Evolutionary conservation across 768 basidiomycete genomes (phyloP).

Genomic region (Trametes villosa): DNA sequence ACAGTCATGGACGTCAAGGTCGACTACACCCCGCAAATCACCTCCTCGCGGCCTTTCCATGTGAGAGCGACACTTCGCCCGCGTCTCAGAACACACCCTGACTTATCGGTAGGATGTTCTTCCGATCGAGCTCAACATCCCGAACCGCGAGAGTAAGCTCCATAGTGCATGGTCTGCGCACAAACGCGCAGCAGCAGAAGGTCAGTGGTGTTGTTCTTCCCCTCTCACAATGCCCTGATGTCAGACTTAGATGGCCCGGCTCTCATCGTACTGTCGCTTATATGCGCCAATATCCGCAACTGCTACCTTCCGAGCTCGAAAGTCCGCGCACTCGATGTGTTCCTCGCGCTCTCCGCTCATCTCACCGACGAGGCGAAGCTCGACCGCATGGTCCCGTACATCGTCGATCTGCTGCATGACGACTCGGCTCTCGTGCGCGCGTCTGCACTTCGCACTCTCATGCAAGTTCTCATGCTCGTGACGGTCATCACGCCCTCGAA

Average conservation of each 20-base stretch:
- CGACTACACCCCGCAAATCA: slow-evolving; percentile 52
- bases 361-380: slow-evolving; percentile 95
- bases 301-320: slow-evolving; percentile 86
- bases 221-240: background rate
- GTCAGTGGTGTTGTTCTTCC: slow-evolving; percentile 36
- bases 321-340: slow-evolving; percentile 81
- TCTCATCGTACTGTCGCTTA: slow-evolving; percentile 82
- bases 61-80: slow-evolving; percentile 38
- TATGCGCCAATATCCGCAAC: slow-evolving; percentile 89
- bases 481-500: slow-evolving; percentile 69
- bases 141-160: slow-evolving; percentile 67
- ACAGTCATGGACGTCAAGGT: slow-evolving; percentile 58
- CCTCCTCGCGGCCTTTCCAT: slow-evolving; percentile 60
- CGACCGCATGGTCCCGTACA: slow-evolving; percentile 90
- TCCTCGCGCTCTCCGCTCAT: slow-evolving; percentile 78
- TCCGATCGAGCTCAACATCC: slow-evolving; percentile 72
- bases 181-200: slow-evolving; percentile 62
- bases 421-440: slow-evolving; percentile 84
- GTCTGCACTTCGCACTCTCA: slow-evolving; percentile 73
- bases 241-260: slow-evolving; percentile 76
- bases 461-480: slow-evolving; percentile 75
- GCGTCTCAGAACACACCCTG: background rate
- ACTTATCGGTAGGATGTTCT: slow-evolving; percentile 61
- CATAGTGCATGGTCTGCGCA: slow-evolving; percentile 35
- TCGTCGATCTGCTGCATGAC: slow-evolving; percentile 87